Evolutionary conservation across 1,139 yeast species (phyloP), one percentile per base, ranked within the genome.

Genomic region (Hanseniaspora gamundiae): DNA sequence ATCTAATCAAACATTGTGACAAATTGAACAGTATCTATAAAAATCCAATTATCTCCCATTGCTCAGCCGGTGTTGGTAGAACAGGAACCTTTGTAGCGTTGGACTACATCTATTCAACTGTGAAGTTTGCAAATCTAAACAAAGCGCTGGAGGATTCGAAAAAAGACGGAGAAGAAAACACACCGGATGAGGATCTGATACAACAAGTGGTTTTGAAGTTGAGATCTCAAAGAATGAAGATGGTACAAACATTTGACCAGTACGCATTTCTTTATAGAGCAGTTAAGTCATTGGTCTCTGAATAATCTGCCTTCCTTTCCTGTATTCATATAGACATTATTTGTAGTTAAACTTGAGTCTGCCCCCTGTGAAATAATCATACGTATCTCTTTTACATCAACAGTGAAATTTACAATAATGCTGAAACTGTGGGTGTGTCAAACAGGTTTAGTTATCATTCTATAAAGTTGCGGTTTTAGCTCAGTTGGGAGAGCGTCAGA

Each of bases 21-120:
- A 45, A 51, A 1, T 48, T 63, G 20, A 59, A 59, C 35, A 24
- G 4, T 8, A 27, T 4, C 8, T 50, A 57, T 0, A 39, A 49
- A 1, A 55, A 51, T 0, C 73, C 74, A 1, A 52, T 68, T 1
- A 52, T 71, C 4, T 76, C 78, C 0, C 88, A 81, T 56, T 81
- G 91, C 49, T 80, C 88, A 1, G 91, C 91, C 1, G 88, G 91
- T 0, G 88, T 81, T 4, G 91, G 91, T 0, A 62, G 91, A 49
- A 74, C 86, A 0, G 91, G 91, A 0, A 80, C 88, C 0, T 80
- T 78, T 54, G 78, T 81, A 40, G 73, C 81, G 0, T 56, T 79
- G 46, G 85, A 80, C 54, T 76, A 78, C 52, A 53, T 78, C 16
- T 59, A 72, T 46, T 68, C 66, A 45, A 60, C 57, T 45, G 28